Conservation (phyloP, 1,284 basidiomycete genomes). For the Ceratobasidium sp. region DNA sequence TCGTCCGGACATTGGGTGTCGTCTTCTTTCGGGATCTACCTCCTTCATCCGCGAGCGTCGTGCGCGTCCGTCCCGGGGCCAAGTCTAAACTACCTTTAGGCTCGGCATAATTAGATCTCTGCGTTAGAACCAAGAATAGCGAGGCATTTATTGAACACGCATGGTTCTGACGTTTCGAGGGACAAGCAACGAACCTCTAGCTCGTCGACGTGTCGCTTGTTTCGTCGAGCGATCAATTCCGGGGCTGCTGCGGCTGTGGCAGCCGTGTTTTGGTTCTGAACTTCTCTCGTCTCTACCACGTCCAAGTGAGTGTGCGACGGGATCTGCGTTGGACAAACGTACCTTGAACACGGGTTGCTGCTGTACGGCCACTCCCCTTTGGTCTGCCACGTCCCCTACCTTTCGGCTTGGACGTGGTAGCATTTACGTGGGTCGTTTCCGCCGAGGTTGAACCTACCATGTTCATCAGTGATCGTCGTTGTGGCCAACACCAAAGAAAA, state of each 20-base stretch:
- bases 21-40: slow-evolving; percentile 68
- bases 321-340: slow-evolving; percentile 17
- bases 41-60: slow-evolving; percentile 80
- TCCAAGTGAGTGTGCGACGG: not conserved
- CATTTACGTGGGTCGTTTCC: not conserved
- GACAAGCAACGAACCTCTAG: slow-evolving; percentile 70
- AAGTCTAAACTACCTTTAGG: slow-evolving; percentile 59
- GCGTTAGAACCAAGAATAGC: slow-evolving; percentile 11
- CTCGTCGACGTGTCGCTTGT: slow-evolving; percentile 80
- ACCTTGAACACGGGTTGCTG: slow-evolving; percentile 33
- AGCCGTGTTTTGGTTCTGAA: slow-evolving; percentile 52
- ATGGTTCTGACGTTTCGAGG: too few species aligned
- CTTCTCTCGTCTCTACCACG: slow-evolving; percentile 60
- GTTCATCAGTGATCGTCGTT: slow-evolving; percentile 21
- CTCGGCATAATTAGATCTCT: slow-evolving; percentile 85
- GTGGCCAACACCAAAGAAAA: not conserved
- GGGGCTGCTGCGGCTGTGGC: slow-evolving; percentile 60
- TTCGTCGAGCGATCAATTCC: slow-evolving; percentile 79
- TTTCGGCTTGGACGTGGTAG: not conserved
- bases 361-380: slow-evolving; percentile 5
- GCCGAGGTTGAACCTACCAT: not conserved
- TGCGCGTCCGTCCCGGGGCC: slow-evolving; percentile 68
- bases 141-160: too few species aligned
- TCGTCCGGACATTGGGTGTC: slow-evolving; percentile 81
- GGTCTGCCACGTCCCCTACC: slow-evolving; percentile 26